A percentile compares a stretch with the other conserved stretches of the same genome.
phyloP scores from a whole-genome alignment of 805 yeast genomes.

The Suhomyces pyralidae region DNA sequence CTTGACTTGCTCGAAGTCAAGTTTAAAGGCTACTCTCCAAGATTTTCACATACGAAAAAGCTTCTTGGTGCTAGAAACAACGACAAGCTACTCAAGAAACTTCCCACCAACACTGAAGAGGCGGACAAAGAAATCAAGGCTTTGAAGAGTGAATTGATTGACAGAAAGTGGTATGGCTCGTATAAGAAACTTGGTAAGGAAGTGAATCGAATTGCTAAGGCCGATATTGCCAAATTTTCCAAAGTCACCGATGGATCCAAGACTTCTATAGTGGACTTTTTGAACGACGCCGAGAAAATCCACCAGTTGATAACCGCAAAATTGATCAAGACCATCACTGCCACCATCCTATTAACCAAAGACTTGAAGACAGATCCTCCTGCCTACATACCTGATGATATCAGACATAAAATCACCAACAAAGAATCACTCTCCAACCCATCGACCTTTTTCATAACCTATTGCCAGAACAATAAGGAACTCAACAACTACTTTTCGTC shows the following conservation, averaged over 20 bases:
- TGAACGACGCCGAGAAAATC: constrained; percentile 18
- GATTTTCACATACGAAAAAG: constrained; percentile 49
- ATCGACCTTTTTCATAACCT: constrained; percentile 39
- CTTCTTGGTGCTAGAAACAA: constrained; percentile 45
- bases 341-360: constrained; percentile 27
- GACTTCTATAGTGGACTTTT: constrained; percentile 16
- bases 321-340: constrained; percentile 26
- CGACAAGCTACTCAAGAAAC: constrained; percentile 37
- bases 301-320: constrained; percentile 30
- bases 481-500: constrained; percentile 48
- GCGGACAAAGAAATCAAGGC: constrained; percentile 45
- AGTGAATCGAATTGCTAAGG: constrained; percentile 23
- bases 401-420: constrained; percentile 21
- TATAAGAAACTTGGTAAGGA: constrained; percentile 39
- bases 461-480: constrained; percentile 38
- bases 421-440: constrained; percentile 41
- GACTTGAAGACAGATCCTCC: constrained; percentile 34
- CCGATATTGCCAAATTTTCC: constrained; percentile 13
- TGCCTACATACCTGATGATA: constrained; percentile 28
- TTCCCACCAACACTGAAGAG: constrained; percentile 40
- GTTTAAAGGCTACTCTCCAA: constrained; percentile 40
- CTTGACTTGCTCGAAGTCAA: constrained; percentile 56
- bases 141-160: constrained; percentile 44
- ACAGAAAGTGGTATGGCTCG: constrained; percentile 48
- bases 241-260: constrained; percentile 6